Evolutionary conservation across 148 eudicot genomes (phyloP).

Genomic region (Pouteria glomerata): DNA sequence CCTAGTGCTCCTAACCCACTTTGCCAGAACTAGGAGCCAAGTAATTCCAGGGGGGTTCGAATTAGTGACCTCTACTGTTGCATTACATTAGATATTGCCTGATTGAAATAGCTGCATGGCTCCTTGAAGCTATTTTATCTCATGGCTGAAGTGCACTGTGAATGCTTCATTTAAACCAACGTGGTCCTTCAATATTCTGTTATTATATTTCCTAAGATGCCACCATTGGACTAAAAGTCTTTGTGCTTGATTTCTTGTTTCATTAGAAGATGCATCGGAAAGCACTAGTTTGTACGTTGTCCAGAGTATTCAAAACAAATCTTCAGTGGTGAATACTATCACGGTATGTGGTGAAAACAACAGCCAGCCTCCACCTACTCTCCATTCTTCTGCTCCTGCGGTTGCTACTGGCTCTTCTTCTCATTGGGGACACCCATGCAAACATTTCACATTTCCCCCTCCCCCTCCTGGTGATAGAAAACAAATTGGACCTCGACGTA

Average conservation of each 20-base stretch:
- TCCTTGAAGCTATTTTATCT: neutral
- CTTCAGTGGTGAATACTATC: slow-evolving; percentile 3
- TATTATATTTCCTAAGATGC: neutral
- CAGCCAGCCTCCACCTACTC: slow-evolving; percentile 9
- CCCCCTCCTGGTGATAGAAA: slow-evolving; percentile 66
- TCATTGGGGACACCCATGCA: slow-evolving; percentile 39
- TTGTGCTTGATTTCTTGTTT: slow-evolving; percentile 15
- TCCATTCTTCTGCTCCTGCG: slow-evolving; percentile 12
- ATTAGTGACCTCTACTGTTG: too few species aligned
- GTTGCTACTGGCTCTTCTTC: slow-evolving; percentile 12
- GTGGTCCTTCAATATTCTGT: neutral
- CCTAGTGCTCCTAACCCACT: too few species aligned
- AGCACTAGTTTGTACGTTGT: slow-evolving; percentile 25
- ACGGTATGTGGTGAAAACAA: slow-evolving; percentile 24
- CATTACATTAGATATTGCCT: slow-evolving; percentile 1
- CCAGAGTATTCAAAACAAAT: slow-evolving; percentile 18
- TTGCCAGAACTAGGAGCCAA: too few species aligned
- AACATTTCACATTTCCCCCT: slow-evolving; percentile 51
- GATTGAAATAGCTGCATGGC: neutral
- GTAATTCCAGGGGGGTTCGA: too few species aligned
- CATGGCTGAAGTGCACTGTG: neutral
- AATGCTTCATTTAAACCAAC: neutral
- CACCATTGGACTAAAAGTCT: slow-evolving; percentile 1
- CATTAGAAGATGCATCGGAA: slow-evolving; percentile 33
- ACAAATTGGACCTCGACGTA: slow-evolving; percentile 87